Conservation (phyloP, 2,329 filamentous ascomycete species). For the Talaromyces sp. region DNA sequence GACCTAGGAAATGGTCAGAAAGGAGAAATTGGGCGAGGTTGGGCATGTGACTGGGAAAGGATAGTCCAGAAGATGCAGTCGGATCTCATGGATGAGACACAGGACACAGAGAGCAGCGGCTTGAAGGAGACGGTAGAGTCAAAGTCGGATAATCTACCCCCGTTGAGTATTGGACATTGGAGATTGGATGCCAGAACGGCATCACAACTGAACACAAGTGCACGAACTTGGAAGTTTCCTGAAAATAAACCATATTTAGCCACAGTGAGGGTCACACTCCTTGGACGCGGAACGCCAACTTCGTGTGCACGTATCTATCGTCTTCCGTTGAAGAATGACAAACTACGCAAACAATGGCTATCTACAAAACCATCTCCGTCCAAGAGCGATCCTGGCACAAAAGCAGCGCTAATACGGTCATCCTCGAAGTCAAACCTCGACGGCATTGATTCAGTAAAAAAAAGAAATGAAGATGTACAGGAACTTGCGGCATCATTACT, state of each 20-base stretch:
- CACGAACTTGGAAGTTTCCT: constrained; percentile 8
- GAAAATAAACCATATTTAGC: constrained; percentile 41
- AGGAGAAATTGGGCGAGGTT: constrained; percentile 79
- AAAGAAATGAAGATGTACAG: constrained; percentile 25
- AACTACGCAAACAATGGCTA: constrained; percentile 70
- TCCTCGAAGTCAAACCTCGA: not conserved
- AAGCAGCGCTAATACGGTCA: not conserved
- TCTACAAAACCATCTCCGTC: constrained; percentile 26
- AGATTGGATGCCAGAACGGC: constrained; percentile 25
- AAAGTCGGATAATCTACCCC: constrained; percentile 22
- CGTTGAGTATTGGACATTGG: constrained; percentile 39
- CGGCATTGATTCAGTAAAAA: constrained; percentile 22
- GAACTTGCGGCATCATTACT: constrained; percentile 32
- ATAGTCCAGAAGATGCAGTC: constrained; percentile 48
- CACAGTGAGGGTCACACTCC: constrained; percentile 64
- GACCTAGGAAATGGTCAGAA: constrained; percentile 69
- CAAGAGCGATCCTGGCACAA: not conserved
- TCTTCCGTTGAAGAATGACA: constrained; percentile 58
- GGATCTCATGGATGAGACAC: constrained; percentile 13
- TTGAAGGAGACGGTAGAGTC: constrained; percentile 6
- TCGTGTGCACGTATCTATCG: constrained; percentile 81
- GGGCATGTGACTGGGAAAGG: constrained; percentile 77
- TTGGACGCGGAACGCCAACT: constrained; percentile 66
- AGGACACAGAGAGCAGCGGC: not conserved
- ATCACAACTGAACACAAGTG: constrained; percentile 6